Conservation (phyloP, 176 grass and related monocot genomes). For the Triticum turgidum region DNA sequence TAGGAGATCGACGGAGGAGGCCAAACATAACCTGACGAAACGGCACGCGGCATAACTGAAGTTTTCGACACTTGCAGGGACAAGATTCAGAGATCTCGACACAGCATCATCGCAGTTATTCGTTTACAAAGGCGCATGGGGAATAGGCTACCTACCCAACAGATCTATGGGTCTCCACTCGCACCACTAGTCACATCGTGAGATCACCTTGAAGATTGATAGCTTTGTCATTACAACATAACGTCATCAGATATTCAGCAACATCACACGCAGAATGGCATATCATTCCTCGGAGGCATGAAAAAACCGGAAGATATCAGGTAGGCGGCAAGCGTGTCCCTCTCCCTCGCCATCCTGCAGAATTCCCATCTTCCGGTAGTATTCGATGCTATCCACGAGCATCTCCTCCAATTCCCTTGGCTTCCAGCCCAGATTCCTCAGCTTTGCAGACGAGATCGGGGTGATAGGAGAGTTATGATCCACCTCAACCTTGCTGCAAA, state of each 20-base stretch:
- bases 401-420: conserved; percentile 43
- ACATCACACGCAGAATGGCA: not conserved
- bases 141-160: no score
- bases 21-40: no score
- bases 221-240: not conserved
- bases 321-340: conserved; percentile 7
- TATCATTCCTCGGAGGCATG: not conserved
- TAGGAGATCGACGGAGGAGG: no score
- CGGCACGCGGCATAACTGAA: no score
- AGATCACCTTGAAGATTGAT: not conserved
- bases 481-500: conserved; percentile 25
- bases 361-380: conserved; percentile 33
- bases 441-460: conserved; percentile 20
- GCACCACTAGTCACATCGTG: no score
- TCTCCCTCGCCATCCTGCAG: conserved; percentile 11
- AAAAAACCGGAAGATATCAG: not conserved
- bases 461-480: not conserved
- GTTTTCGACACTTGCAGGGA: no score
- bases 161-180: no score
- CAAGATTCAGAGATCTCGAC: no score
- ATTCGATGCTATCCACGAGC: conserved; percentile 39
- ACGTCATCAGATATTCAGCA: not conserved
- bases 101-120: no score
- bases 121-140: no score
- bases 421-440: conserved; percentile 48